Evolutionary conservation across 805 yeast genomes (phyloP), one percentile per base, ranked within the genome.

Genomic region (Zygotorulaspora sp.): DNA sequence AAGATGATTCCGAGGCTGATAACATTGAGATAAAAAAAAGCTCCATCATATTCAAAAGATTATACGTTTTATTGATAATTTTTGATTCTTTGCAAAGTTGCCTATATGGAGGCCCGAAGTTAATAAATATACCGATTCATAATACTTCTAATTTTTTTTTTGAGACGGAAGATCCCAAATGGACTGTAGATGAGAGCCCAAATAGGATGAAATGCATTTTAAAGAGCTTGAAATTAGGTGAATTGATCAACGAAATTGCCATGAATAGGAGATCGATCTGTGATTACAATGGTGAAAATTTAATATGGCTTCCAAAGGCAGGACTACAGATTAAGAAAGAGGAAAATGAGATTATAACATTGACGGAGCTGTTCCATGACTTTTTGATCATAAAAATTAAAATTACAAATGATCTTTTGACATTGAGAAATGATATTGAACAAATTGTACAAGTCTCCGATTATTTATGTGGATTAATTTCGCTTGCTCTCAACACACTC

Each of bases 41-140:
- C 43, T 48, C 67, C 58, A 67, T 57, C 1, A 43, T 63, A 4
- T 53, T 61, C 37, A 61, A 59, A 18, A 70, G 78, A 45, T 59
- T 78, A 17, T 74, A 72, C 49, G 63, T 72, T 25, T 64, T 72
- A 27, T 47, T 78, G 25, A 60, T 67, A 9, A 57, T 75, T 0
- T 57, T 78, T 24, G 83, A 77, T 52, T 64, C 72, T n/a, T 46
- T 77, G 14, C 74, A 74, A 44, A 60, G 77, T 11, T 54, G 78
- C 18, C 65, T 73, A 15, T 76, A 69, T 59, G 83, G 83, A 6
- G 57, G 60, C 1, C 75, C 72, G 15, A 56, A 58, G 38, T 36
- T 61, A 32, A 50, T 60, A 15, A 53, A 51, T 28, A 50, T 60
- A 2, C 55, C 61, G 8, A 46, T 58, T 15, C 44, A 44, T 13